Conservation (phyloP, 441 rosid species). For the Hura crepitans region DNA sequence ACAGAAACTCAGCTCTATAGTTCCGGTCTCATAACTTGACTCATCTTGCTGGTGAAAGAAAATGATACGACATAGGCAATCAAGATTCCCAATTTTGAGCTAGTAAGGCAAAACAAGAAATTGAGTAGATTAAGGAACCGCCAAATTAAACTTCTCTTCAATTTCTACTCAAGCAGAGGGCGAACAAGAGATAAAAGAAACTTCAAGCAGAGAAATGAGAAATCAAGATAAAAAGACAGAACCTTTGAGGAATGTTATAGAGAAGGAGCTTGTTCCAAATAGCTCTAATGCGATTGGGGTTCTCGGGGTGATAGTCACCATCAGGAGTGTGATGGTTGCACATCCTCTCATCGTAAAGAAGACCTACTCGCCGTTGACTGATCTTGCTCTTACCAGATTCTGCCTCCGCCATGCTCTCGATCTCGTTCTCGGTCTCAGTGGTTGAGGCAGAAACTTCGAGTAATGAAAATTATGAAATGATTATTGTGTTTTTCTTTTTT, state of each 20-base stretch:
- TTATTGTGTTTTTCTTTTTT: background rate
- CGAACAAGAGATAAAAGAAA: background rate
- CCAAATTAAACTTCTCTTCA: background rate
- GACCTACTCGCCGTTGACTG: slow-evolving; percentile 52
- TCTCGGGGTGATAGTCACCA: slow-evolving; percentile 65
- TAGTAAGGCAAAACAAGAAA: background rate
- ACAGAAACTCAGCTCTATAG: no score
- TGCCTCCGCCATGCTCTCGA: slow-evolving; percentile 10
- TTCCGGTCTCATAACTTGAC: no score
- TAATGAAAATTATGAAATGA: no score
- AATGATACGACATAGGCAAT: no score
- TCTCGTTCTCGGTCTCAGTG: slow-evolving; percentile 9
- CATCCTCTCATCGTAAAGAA: slow-evolving; percentile 81
- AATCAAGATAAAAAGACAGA: background rate
- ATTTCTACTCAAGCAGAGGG: slow-evolving; percentile 8
- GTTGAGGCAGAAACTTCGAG: background rate
- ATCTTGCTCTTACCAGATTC: slow-evolving; percentile 10
- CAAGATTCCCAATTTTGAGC: background rate
- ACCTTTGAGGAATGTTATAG: slow-evolving; percentile 63
- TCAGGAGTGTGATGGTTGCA: slow-evolving; percentile 66
- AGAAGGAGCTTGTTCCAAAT: slow-evolving; percentile 73
- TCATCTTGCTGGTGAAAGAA: no score
- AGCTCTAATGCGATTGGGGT: slow-evolving; percentile 63
- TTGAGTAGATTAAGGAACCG: background rate
- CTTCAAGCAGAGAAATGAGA: no score